Evolutionary conservation across 2,329 filamentous ascomycete species (phyloP), one percentile per base, ranked within the genome.

Genomic region (Monosporascus sp.): DNA sequence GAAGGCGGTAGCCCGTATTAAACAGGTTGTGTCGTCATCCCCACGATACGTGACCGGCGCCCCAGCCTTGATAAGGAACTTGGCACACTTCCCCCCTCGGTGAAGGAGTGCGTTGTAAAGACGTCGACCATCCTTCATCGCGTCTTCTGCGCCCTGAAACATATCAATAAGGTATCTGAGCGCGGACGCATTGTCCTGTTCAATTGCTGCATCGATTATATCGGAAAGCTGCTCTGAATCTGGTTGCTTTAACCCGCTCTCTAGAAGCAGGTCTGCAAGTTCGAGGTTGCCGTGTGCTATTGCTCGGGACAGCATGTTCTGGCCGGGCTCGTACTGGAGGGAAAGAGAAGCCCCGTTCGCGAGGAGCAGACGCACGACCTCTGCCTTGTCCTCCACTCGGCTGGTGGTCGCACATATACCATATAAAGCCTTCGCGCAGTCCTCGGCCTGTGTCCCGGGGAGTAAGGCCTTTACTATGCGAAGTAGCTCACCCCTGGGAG

Each of bases 51-150:
- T 22, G 9, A 47, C 46, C 7, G 56, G 50, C 9, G 48, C 53
- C 5, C 56, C 55, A 28, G 52, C 22, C 7, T 52, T 20, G 37
- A 63, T 55, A 22, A 62, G 40, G 8, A 55, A 50, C 37, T n/a
- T 14, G 11, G 48, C 52, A 38, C 54, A 59, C 5, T 51, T 15
- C 4, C 20, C 7, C 2, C 46, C 22, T 5, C 17, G 24, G 15
- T 5, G 5, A 20, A 48, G 57, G 51, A 38, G 49, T 6, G 22
- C 28, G 37, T 49, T 11, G 38, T 46, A 51, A 20, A 56, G 38
- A 47, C 41, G 38, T 26, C 31, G 22, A 35, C 55, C 45, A 11
- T 9, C 41, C 24, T 38, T 51, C 24, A 58, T 18, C 5, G 35
- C 22, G 5, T 26, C 37, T 20, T 22, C 18, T 14, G 45, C 45